Base-by-base conservation (phyloP, 192 early-diverging fungal species). In the Funneliformis geosporum region DNA sequence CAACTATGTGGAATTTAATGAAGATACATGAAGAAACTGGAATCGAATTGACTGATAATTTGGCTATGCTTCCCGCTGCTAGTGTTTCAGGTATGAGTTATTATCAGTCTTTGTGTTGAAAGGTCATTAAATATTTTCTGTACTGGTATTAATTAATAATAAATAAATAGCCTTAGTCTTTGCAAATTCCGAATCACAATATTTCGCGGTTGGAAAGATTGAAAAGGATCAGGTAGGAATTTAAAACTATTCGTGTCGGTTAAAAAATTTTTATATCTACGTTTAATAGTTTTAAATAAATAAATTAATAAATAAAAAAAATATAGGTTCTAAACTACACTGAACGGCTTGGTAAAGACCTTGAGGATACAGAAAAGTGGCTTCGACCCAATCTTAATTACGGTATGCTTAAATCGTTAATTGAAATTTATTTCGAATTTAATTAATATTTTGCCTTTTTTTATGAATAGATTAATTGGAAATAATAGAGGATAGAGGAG, bases 131-230 rank as follows among this genome's bases (percentile, higher is more conserved):
- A 21, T 11, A 55, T 60, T 73, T 18, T 4, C 59, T 25, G 9
- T 23, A 9, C n/a, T 10, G 25, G 12, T 21, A 50, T 39, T 50
- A 60, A 60, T 60, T 9, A 47, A n/a, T 74, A 7, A 10, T 14
- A 39, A 18, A 23, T 67, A 50, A 55, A 25, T 59, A 78, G 76
- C 76, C 8, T 83, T 90, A 59, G 85, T 89, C 65, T 94, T 94
- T 87, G 93, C 89, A 2, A 90, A 96, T 82, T 89, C 90, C 59
- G 84, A 94, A 75, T 87, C 91, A 50, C 90, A 90, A 73, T 98
- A 98, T 85, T 98, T 98, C 91, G 96, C 96, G 7, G 95, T 97
- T 16, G 96, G 96, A 82, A 98, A 98, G 84, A 91, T 98, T 82
- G 90, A 88, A 73, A 94, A 94, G 85, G 96, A 97, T 77, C 96